Evolutionary conservation across 805 yeast species (phyloP).

Genomic region (Metschnikowia similis): DNA sequence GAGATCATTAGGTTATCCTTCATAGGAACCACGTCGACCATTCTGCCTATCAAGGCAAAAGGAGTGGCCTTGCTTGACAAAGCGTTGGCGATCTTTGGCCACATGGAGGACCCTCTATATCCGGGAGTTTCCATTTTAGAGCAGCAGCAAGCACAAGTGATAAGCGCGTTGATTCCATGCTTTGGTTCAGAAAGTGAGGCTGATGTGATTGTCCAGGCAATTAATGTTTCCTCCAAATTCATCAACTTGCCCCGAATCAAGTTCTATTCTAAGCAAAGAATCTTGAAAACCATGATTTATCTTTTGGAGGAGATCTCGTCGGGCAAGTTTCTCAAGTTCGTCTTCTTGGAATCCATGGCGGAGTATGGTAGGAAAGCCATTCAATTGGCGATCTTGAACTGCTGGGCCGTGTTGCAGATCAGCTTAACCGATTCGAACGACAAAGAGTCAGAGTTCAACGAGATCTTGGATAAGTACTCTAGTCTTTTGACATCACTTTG

Average conservation of each 20-base stretch:
- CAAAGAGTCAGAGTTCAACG: slow-evolving; percentile 42
- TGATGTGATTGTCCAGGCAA: slow-evolving; percentile 69
- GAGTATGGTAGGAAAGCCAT: slow-evolving; percentile 47
- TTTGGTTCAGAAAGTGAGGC: slow-evolving; percentile 72
- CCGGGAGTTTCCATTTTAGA: slow-evolving; percentile 70
- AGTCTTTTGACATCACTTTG: slow-evolving; percentile 68
- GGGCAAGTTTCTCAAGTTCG: slow-evolving; percentile 45
- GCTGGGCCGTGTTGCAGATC: slow-evolving; percentile 65
- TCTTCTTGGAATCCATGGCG: slow-evolving; percentile 48
- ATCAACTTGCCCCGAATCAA: slow-evolving; percentile 45
- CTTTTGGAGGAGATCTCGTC: slow-evolving; percentile 59
- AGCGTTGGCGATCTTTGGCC: slow-evolving; percentile 57
- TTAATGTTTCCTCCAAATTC: slow-evolving; percentile 73
- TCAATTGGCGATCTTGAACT: slow-evolving; percentile 57
- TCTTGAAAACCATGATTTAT: slow-evolving; percentile 59
- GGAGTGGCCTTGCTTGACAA: slow-evolving; percentile 68
- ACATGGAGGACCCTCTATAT: slow-evolving; percentile 64
- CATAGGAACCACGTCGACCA: slow-evolving; percentile 71
- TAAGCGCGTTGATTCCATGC: slow-evolving; percentile 84
- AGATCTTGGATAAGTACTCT: slow-evolving; percentile 53
- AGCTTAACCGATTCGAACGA: slow-evolving; percentile 22
- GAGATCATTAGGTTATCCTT: slow-evolving; percentile 77
- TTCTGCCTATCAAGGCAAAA: slow-evolving; percentile 51
- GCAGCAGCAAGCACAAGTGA: slow-evolving; percentile 92
- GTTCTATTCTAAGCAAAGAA: slow-evolving; percentile 42